Conservation (phyloP, 306 rosid genomes). For the Parietaria judaica region DNA sequence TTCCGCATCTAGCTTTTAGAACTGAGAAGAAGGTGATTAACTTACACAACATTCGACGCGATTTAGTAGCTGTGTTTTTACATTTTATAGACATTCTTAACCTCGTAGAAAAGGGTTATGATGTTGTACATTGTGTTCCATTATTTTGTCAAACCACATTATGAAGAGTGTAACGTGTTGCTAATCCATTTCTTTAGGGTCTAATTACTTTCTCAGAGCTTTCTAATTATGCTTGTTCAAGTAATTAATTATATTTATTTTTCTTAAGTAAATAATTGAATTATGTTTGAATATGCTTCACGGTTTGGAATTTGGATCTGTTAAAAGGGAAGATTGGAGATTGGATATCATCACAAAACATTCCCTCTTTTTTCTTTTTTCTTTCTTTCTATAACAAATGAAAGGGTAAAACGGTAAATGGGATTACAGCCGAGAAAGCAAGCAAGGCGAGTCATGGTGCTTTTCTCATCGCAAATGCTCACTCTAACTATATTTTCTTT, state of each 20-base stretch:
- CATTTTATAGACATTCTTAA: neutral
- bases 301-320: no score
- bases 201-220: neutral
- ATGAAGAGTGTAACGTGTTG: neutral
- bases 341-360: no score
- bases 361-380: neutral
- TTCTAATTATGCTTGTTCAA: no score
- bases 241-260: no score
- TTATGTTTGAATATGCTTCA: no score
- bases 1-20: neutral
- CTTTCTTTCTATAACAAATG: neutral
- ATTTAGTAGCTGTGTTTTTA: neutral
- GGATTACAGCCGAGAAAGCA: constrained; percentile 4
- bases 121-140: neutral
- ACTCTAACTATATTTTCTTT: neutral
- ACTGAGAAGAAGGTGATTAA: constrained; percentile 6
- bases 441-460: neutral
- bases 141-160: neutral
- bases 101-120: neutral
- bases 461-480: neutral
- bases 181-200: neutral
- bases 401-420: neutral
- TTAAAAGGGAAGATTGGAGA: no score
- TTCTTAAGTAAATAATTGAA: no score
- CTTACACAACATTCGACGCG: neutral